Conservation (phyloP, 371 early-diverging fungal species). For the Apophysomyces ossiformis region DNA sequence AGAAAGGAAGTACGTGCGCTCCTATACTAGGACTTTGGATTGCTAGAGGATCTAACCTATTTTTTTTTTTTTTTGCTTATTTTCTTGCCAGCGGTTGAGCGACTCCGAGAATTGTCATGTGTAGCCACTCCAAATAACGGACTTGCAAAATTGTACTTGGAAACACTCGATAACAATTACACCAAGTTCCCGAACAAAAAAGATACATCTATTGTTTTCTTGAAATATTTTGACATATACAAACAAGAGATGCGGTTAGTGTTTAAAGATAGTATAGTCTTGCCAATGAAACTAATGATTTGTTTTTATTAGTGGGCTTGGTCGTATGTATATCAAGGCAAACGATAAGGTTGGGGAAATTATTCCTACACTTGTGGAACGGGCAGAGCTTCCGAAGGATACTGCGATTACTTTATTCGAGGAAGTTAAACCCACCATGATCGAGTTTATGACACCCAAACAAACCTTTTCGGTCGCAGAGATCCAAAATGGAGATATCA, state of each 20-base stretch:
- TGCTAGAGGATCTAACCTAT: background rate
- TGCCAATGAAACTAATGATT: background rate
- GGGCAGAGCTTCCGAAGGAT: slow-evolving; percentile 58
- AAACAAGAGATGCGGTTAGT: slow-evolving; percentile 66
- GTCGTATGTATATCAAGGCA: slow-evolving; percentile 64
- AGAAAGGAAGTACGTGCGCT: slow-evolving; percentile 45
- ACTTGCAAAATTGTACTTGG: slow-evolving; percentile 45
- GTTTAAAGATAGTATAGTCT: background rate
- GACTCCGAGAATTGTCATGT: slow-evolving; percentile 31
- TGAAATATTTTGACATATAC: slow-evolving; percentile 86
- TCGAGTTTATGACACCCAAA: slow-evolving; percentile 70
- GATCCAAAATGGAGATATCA: slow-evolving; percentile 85
- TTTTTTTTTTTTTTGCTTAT: slow-evolving; percentile 13
- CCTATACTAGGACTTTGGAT: background rate
- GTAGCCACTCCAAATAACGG: slow-evolving; percentile 20
- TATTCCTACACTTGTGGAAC: slow-evolving; percentile 57
- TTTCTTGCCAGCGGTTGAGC: slow-evolving; percentile 34
- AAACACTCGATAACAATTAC: slow-evolving; percentile 29
- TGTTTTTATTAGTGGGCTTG: slow-evolving; percentile 54
- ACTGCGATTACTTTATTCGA: slow-evolving; percentile 75
- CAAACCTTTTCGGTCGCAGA: slow-evolving; percentile 71
- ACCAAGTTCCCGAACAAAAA: slow-evolving; percentile 34
- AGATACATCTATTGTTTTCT: slow-evolving; percentile 65
- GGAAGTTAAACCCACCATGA: slow-evolving; percentile 89
- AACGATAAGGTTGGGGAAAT: slow-evolving; percentile 70